A percentile compares a stretch with the other conserved stretches of the same genome.
Evolutionary conservation across 1,139 yeast genomes (phyloP).

Genomic region (Lodderomyces oxycetoniae): DNA sequence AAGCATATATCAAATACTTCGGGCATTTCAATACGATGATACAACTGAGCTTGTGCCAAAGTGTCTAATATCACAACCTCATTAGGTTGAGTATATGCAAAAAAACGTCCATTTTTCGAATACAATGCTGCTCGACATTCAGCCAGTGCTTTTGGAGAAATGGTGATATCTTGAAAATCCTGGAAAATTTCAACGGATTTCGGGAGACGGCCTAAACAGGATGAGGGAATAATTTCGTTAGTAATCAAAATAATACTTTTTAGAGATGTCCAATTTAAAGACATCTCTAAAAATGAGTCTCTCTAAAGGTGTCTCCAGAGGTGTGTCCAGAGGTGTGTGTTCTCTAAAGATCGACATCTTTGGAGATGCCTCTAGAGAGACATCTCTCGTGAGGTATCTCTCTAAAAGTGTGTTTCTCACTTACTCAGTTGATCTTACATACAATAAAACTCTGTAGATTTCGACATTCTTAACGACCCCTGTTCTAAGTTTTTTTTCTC

Average conservation of each 20-base stretch:
- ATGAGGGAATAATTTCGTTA: slow-evolving; percentile 3
- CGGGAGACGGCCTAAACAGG: slow-evolving; percentile 53
- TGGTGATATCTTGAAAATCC: slow-evolving; percentile 39
- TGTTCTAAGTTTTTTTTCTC: too few species aligned
- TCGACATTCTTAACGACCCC: slow-evolving; percentile 23
- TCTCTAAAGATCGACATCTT: too few species aligned
- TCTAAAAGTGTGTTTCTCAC: too few species aligned
- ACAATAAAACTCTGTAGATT: slow-evolving; percentile 41
- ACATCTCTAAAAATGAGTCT: too few species aligned
- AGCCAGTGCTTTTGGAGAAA: slow-evolving; percentile 31
- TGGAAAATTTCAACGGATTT: slow-evolving; percentile 55
- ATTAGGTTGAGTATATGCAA: slow-evolving; percentile 55
- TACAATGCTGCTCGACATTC: slow-evolving; percentile 48
- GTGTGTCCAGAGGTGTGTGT: too few species aligned
- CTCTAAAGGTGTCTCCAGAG: too few species aligned
- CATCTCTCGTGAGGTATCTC: too few species aligned
- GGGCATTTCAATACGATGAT: slow-evolving; percentile 38
- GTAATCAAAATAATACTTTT: too few species aligned
- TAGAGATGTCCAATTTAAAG: too few species aligned
- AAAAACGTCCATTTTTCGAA: slow-evolving; percentile 50
- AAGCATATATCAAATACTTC: slow-evolving; percentile 80
- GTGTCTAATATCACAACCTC: slow-evolving; percentile 59
- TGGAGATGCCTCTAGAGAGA: too few species aligned
- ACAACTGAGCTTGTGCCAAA: slow-evolving; percentile 25
- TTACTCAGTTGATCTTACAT: too few species aligned